Evolutionary conservation across 208 protist genomes (phyloP), one percentile per base, ranked within the genome.

Genomic region (Trichomonas tenax): DNA sequence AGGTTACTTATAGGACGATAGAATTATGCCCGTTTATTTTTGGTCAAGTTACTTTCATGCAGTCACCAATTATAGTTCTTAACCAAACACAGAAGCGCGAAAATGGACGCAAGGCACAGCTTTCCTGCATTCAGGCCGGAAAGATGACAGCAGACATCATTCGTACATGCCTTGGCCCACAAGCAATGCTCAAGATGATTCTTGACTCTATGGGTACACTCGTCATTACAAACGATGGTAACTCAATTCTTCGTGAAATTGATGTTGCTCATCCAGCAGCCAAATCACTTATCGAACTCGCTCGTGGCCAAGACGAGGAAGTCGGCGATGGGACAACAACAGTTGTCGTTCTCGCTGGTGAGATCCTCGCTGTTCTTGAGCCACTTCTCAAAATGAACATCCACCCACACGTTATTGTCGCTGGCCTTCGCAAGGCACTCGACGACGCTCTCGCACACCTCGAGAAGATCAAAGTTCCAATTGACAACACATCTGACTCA

Each of bases 161-260:
- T 97, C 98, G 99, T 97, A 99, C 99, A 95, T 99, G 98, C 40
- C 98, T 99, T 14, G 99, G 99, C 36, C 99, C 99, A 82, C 98
- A 98, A 86, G 98, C 99, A 51, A 99, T 99, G 99, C 98, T 99
- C 36, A 99, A 99, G 98, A 99, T 99, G 99, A 99, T 99, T 96
- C 97, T 99, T 44, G 99, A 99, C 97, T 99, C 99, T 63, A 99
- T 99, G 99, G 99, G 99, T 46, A 99, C 99, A 82, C 99, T 99
- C 72, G 98, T 99, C 40, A 98, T 99, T 45, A 99, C 99, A 51
- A 99, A 99, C 97, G 99, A 99, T 97, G 99, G 99, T 82, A 99
- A 99, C 97, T 98, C 98, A 86, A 99, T 99, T 97, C 98, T 99
- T 38, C 98, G 99, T 95, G 99, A 99, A 98, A 99, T 99, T 97